Base-by-base conservation (phyloP, 2,329 filamentous ascomycete genomes). In the Lecanicillium sp. region DNA sequence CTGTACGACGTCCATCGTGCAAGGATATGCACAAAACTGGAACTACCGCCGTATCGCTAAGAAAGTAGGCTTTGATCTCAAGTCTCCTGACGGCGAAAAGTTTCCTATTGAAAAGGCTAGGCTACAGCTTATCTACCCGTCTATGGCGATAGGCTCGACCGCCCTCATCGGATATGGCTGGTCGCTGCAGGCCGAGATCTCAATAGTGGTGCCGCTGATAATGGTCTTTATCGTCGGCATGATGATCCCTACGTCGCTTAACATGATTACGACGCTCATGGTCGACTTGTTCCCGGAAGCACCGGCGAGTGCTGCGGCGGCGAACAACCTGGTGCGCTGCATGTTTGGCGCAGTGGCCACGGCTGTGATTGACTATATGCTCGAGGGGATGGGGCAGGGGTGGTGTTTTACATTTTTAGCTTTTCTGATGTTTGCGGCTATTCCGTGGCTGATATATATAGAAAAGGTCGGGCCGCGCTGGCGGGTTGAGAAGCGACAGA, bases 31-130 rank as follows among this genome's bases (percentile, higher is more conserved):
- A 5, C 66, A 78, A 40, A 76, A 80, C 62, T 82, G 78, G 72
- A 90, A 90, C 62, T 94, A 87, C 62, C 74, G 80, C 6, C 77
- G 84, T 32, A 75, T 82, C 39, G 85, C 86, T 1, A 72, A 69
- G 41, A 72, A 74, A 26, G 68, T 83, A 14, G 81, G 81, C 5
- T 70, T 89, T 49, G 67, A 70, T 2, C 76, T 88, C 53, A 77
- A 78, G 53, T 77, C 79, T 9, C 74, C 74, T 17, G 70, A 74
- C 54, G 62, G 78, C 39, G 60, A 61, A 5, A 64, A 67, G 17
- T 80, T 79, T 46, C 78, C 77, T 7, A 75, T 81, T 39, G 78
- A 81, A 56, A 66, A 65, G 26, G 77, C 73, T 0, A 69, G 80
- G 27, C 65, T 83, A 29, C 70, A 80, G 54, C 67, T 77, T 19